Evolutionary conservation across 2,329 filamentous ascomycete genomes (phyloP), one percentile per base, ranked within the genome.

Genomic region (Colletotrichum aenigma): DNA sequence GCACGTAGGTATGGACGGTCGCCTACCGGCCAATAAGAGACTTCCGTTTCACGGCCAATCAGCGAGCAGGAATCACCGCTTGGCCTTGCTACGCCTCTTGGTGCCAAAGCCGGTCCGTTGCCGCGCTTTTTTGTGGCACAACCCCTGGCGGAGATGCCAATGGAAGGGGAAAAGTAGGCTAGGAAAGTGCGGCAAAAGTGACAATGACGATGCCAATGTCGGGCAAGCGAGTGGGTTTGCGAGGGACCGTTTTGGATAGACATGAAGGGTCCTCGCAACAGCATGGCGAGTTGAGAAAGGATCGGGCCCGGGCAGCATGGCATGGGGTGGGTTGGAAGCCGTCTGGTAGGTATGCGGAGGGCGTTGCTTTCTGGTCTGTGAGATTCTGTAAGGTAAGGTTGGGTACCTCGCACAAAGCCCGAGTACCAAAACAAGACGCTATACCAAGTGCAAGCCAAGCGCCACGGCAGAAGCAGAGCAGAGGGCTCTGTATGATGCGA

Each of bases 1-100:
- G 38, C 18, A 43, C 18, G 38, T 18, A 36, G 38, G 38, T 18
- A 43, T 43, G 38, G 34, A 36, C 60, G 21, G 26, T 66, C 66
- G 66, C 60, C 61, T 71, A 30, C 18, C 13, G n/a, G 61, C 71
- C 74, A 75, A 76, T 75, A 18, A 64, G 38, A 58, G n/a, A 10
- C 43, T 7, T 12, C 32, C 6, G 4, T 12, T n/a, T 10, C 6
- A 13, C 4, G 5, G 6, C 66, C 66, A 75, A 70, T 74, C 8
- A 32, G 15, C 18, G 18, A 43, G 38, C 38, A 43, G 38, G 9
- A 43, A 12, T 10, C 38, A 28, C 26, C 8, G 32, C 13, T 7
- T 61, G 18, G 9, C 10, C 52, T 38, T 43, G 24, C n/a, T 43
- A 21, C 30, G 65, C 28, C 32, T 43, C 18, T 48, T 36, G 24